A percentile compares a stretch with the other conserved stretches of the same genome.
These are phyloP conservation scores for Euphorbia lathyris DNA, from an alignment of 345 rosid genomes.

Conservation along the genomic window DNA sequence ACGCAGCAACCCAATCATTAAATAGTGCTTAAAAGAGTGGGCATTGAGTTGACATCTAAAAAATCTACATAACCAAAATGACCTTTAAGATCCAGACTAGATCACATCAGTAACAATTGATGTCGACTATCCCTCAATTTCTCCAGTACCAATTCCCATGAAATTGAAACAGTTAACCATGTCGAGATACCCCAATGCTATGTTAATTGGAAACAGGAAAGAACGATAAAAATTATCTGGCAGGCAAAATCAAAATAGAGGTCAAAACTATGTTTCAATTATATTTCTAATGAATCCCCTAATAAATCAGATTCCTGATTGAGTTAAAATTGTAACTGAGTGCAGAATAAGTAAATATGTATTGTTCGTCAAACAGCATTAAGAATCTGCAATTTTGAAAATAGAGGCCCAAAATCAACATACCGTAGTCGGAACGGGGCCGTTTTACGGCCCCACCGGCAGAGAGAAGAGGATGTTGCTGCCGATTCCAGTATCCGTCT, in stretches of 20 bases:
- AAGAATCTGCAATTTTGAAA: not conserved
- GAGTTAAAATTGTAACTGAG: no score
- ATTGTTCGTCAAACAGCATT: not conserved
- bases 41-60: not conserved
- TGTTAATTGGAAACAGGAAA: not conserved
- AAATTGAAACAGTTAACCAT: not conserved
- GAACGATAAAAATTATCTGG: not conserved
- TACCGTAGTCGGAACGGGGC: constrained; percentile 59
- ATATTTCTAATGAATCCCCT: not conserved
- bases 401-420: not conserved
- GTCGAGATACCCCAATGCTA: not conserved
- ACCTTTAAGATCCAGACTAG: not conserved
- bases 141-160: not conserved
- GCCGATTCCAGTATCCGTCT: constrained; percentile 68
- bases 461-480: constrained; percentile 38
- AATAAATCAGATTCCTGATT: not conserved
- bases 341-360: not conserved
- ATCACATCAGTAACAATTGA: not conserved
- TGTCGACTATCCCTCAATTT: not conserved
- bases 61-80: not conserved
- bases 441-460: constrained; percentile 45
- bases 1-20: not conserved
- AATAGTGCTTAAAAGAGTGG: not conserved
- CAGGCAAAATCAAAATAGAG: not conserved
- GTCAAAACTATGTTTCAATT: not conserved